Evolutionary conservation across 441 rosid species (phyloP).

Genomic region (Erysimum cheiri): DNA sequence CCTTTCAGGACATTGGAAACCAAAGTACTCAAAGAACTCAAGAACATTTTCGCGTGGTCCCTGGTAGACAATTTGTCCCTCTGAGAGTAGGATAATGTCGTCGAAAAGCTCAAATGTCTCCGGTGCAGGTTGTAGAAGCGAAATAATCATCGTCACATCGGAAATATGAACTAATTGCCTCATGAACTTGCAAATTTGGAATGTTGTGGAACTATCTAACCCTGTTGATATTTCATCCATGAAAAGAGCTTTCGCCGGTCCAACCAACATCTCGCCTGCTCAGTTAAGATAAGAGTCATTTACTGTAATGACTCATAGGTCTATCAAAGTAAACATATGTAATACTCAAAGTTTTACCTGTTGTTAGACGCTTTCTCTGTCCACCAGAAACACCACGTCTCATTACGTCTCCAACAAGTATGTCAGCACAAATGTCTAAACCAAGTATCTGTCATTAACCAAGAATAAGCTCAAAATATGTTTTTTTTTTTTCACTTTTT

Average conservation of each 20-base stretch:
- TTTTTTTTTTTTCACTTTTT: neutral
- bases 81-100: conserved; percentile 59
- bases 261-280: conserved; percentile 92
- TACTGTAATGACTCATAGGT: conserved; percentile 9
- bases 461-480: neutral
- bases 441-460: conserved; percentile 69
- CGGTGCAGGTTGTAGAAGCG: conserved; percentile 88
- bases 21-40: conserved; percentile 59
- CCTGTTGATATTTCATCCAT: conserved; percentile 98
- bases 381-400: conserved; percentile 94
- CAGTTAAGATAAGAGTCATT: conserved; percentile 28
- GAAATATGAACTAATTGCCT: conserved; percentile 83
- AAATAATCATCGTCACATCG: conserved; percentile 75
- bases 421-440: conserved; percentile 80
- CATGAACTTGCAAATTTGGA: conserved; percentile 78
- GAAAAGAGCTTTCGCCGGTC: conserved; percentile 76
- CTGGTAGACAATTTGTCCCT: conserved; percentile 66
- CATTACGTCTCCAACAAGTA: conserved; percentile 80
- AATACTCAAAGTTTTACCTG: conserved; percentile 50
- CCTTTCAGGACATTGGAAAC: conserved; percentile 73
- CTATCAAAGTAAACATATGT: neutral
- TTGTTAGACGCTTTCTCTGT: conserved; percentile 85
- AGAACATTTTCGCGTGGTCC: conserved; percentile 62
- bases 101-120: conserved; percentile 69
- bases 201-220: conserved; percentile 86